phyloP scores from a whole-genome alignment of 257 asterid species.

The Striga asiatica region DNA sequence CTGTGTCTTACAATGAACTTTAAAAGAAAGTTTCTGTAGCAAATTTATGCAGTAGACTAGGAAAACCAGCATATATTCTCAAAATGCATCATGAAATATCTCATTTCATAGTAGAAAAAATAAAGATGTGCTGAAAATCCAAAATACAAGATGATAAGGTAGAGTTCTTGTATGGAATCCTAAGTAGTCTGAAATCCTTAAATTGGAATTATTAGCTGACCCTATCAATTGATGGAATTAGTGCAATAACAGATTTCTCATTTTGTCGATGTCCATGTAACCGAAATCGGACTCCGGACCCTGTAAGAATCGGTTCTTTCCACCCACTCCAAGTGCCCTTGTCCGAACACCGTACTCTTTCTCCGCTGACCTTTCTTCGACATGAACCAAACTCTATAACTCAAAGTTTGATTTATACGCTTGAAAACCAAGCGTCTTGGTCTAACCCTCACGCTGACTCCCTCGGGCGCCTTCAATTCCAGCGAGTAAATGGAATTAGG shows the following conservation, averaged over 20 bases:
- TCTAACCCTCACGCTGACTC: slow-evolving; percentile 55
- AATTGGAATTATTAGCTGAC: slow-evolving; percentile 5
- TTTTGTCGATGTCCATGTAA: slow-evolving; percentile 55
- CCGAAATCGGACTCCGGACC: slow-evolving; percentile 81
- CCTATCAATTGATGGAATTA: neutral
- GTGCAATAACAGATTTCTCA: slow-evolving; percentile 13
- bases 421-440: slow-evolving; percentile 51
- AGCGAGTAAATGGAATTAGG: slow-evolving; percentile 38
- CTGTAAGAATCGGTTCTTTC: slow-evolving; percentile 27
- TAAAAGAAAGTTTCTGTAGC: neutral
- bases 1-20: neutral
- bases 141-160: too few species aligned
- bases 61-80: neutral
- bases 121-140: too few species aligned
- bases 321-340: slow-evolving; percentile 82
- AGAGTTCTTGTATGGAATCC: slow-evolving; percentile 6
- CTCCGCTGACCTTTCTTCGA: slow-evolving; percentile 27
- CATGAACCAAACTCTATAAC: slow-evolving; percentile 59
- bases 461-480: slow-evolving; percentile 58
- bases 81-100: neutral
- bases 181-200: slow-evolving; percentile 13
- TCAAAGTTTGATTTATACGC: slow-evolving; percentile 43
- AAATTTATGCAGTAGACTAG: too few species aligned
- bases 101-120: too few species aligned
- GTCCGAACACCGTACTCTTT: slow-evolving; percentile 21